Evolutionary conservation across 208 protist genomes (phyloP), one percentile per base, ranked within the genome.

Genomic region (Vickermania ingenoplastis): DNA sequence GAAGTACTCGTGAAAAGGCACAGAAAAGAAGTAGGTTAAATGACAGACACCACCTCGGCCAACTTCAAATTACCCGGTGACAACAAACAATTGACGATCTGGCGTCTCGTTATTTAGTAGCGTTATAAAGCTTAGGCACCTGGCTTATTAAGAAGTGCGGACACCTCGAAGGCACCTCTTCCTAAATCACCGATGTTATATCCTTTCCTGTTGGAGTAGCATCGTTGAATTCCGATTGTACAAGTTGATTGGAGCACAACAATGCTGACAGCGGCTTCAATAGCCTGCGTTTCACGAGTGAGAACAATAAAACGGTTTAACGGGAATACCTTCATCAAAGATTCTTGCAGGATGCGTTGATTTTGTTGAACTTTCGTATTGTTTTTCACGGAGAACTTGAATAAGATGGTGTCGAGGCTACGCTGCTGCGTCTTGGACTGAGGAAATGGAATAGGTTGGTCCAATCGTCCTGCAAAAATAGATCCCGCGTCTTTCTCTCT

Each of bases 301-400:
- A 91, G 67, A 0, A 93, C 65, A 28, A 89, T 81, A 59, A 93
- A 93, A 13, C 83, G 82, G 56, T 91, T 93, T 24, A 63, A 69
- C 2, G 86, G 86, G 36, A 93, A 76, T n/a, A 69, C 53, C 2
- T 67, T 48, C 25, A 78, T 62, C 51, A 93, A 61, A 14, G 59
- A 73, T 0, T 78, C 64, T 1, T 69, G 62, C 22, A 86, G 52
- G 14, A 69, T 66, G 3, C 65, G 30, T 61, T 88, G 84, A 27
- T 86, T 78, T 26, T 63, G 60, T 54, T 88, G 77, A 49, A 92
- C 81, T 65, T 75, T 81, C 1, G 81, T 86, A 75, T 92, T 92
- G 69, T 92, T 92, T 63, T 88, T 89, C 7, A 92, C 74, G n/a
- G 57, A 75, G 31, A 92, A 73, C 36, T 81, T 70, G 26, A 92